Conservation (phyloP, 768 basidiomycete genomes). For the Termitomyces sp. region DNA sequence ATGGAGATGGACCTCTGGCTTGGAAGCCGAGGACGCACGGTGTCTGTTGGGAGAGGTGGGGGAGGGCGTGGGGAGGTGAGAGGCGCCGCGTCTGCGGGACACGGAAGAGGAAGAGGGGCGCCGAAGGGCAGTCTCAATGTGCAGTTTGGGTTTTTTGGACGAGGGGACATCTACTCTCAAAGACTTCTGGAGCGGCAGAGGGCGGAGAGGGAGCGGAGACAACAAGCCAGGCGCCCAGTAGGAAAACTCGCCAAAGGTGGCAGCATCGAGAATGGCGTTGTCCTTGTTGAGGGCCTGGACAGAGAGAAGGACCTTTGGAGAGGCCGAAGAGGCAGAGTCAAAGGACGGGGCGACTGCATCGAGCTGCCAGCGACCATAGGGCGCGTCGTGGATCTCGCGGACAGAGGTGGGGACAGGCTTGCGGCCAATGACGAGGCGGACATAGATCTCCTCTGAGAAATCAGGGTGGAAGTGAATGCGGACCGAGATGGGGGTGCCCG, state of each 20-base stretch:
- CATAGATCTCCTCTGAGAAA: slow-evolving; percentile 46
- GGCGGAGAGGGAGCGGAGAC: slow-evolving; percentile 8
- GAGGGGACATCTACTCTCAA: slow-evolving; percentile 1
- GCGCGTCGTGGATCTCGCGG: slow-evolving; percentile 38
- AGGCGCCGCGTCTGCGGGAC: slow-evolving; percentile 34
- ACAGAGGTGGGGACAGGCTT: slow-evolving; percentile 68
- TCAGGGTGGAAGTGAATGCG: slow-evolving; percentile 53
- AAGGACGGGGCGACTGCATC: slow-evolving; percentile 56
- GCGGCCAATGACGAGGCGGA: slow-evolving; percentile 71
- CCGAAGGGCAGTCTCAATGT: slow-evolving; percentile 19
- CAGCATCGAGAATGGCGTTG: slow-evolving; percentile 52
- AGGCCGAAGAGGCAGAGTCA: slow-evolving; percentile 32
- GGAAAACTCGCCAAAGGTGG: slow-evolving; percentile 68
- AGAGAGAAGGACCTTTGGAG: slow-evolving; percentile 45
- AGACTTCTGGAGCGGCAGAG: slow-evolving; percentile 2
- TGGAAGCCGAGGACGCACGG: slow-evolving; percentile 18
- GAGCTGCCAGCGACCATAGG: slow-evolving; percentile 58
- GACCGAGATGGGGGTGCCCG: slow-evolving; percentile 59
- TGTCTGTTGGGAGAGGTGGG: slow-evolving; percentile 34
- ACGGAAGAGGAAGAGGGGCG: slow-evolving; percentile 13
- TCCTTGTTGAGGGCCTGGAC: slow-evolving; percentile 58
- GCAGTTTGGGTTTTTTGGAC: slow-evolving; percentile 25
- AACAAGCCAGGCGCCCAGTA: slow-evolving; percentile 47
- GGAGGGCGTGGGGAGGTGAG: slow-evolving; percentile 32
- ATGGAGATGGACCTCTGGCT: slow-evolving; percentile 30